Conservation (phyloP, 169 alveolate genomes). For the Plasmodium yoelii region DNA sequence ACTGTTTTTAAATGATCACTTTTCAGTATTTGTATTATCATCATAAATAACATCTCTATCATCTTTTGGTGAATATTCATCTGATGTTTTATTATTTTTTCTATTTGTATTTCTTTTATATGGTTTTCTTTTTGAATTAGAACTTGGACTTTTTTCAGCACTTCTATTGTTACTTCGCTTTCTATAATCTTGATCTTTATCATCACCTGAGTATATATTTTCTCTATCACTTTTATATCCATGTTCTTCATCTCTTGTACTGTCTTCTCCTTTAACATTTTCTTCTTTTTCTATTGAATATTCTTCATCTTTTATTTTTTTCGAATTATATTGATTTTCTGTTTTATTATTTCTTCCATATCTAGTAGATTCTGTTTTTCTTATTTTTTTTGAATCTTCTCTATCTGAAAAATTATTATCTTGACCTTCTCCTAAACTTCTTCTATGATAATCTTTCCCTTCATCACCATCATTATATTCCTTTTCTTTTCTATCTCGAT, state of each 20-base stretch:
- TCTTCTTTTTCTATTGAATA: constrained; percentile 21
- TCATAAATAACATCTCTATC: constrained; percentile 20
- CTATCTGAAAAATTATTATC: no score
- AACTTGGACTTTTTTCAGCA: constrained; percentile 13
- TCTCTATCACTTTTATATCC: constrained; percentile 44
- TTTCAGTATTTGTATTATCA: constrained; percentile 10
- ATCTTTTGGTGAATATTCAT: constrained; percentile 5
- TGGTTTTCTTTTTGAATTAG: constrained; percentile 18
- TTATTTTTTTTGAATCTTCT: no score
- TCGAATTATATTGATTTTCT: neutral
- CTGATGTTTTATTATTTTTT: constrained; percentile 7
- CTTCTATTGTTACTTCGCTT: neutral
- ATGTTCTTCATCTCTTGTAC: constrained; percentile 23
- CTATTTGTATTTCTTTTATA: constrained; percentile 13
- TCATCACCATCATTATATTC: neutral
- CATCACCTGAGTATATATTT: neutral
- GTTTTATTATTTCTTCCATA: constrained; percentile 4
- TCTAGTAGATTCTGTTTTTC: neutral
- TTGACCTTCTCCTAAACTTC: neutral
- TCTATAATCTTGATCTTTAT: constrained; percentile 5
- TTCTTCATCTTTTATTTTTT: constrained; percentile 6
- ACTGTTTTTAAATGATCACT: constrained; percentile 21
- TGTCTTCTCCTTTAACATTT: constrained; percentile 29
- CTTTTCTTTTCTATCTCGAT: neutral
- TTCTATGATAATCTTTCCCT: constrained; percentile 3